Base-by-base conservation (phyloP, 208 protist species). In the Wallacemonas sp. region DNA sequence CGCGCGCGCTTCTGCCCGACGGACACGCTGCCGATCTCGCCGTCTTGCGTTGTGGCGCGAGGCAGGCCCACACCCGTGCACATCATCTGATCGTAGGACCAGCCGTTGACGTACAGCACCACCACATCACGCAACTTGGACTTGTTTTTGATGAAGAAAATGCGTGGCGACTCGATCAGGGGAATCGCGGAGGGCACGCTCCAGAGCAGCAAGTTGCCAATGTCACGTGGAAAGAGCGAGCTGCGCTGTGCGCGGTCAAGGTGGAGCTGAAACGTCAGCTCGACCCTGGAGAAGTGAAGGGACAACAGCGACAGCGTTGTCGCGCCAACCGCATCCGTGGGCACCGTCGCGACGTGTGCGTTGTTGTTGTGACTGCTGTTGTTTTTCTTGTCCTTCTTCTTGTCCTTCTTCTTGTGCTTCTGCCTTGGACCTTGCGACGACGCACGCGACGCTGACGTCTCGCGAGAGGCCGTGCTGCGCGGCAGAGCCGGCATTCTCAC, bases 61-160 rank as follows among this genome's bases (percentile, higher is more conserved):
- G 65, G 69, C 16, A 84, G 65, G 21, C 70, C 70, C 1, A 77
- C 70, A 8, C 68, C 76, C 3, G 76, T 79, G 58, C 74, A 77
- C 65, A 90, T 74, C 74, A 94, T 82, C 61, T 82, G 72, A 46
- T 90, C 81, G 65, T 88, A 84, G 24, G 83, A 87, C 83, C 81
- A 90, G 11, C 87, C 87, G 48, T 93, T 87, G 24, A 93, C 81
- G 57, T 90, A 95, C 16, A 95, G 49, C 8, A 92, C 66, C n/a
- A 91, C 72, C 26, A 86, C 74, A 71, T 92, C 82, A 11, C 85
- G 76, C 36, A 95, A 38, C 11, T 54, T 75, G 2, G 84, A 92
- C 60, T 87, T 89, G 62, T 92, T 93, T 57, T 76, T 78, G 47
- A 95, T 58, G 41, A 90, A 88, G 68, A 92, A 92, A 24, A 85